These are phyloP conservation scores for Fusarium guadeloupense DNA, from an alignment of 2,329 filamentous ascomycete genomes.

Conservation along the genomic window DNA sequence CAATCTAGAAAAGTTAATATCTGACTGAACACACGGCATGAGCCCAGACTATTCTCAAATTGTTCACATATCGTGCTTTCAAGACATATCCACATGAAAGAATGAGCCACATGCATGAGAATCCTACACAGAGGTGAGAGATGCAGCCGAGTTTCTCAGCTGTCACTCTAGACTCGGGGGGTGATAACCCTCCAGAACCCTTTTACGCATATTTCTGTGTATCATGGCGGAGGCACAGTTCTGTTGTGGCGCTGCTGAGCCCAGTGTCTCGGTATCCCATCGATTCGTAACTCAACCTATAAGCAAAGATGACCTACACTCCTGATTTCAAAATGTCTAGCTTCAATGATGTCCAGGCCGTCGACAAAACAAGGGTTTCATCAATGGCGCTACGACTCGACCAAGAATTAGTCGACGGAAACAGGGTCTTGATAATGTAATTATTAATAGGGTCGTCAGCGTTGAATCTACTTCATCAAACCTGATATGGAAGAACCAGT, in stretches of 20 bases:
- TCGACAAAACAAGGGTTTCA: background rate
- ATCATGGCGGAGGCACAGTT: no score
- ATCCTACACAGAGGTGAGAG: background rate
- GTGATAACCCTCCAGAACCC: no score
- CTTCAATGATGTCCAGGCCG: background rate
- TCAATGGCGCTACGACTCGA: background rate
- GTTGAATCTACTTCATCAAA: no score
- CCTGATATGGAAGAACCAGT: no score
- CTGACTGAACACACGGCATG: background rate
- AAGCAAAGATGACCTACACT: background rate
- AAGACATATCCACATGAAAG: background rate
- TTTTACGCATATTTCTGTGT: no score
- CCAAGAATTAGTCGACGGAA: no score
- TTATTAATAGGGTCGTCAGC: no score
- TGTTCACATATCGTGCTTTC: background rate
- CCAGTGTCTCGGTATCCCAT: constrained; percentile 8
- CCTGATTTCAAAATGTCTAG: background rate
- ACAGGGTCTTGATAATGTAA: no score
- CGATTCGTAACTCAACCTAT: constrained; percentile 1
- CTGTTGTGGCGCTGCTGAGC: background rate
- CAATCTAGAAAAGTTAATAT: background rate
- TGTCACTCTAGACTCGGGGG: constrained; percentile 3
- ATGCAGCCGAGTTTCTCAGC: background rate
- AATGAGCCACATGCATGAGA: background rate
- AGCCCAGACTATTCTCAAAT: constrained; percentile 8